These are phyloP conservation scores for Triangularia verruculosa DNA, from an alignment of 2,329 filamentous ascomycete species.

Conservation along the genomic window DNA sequence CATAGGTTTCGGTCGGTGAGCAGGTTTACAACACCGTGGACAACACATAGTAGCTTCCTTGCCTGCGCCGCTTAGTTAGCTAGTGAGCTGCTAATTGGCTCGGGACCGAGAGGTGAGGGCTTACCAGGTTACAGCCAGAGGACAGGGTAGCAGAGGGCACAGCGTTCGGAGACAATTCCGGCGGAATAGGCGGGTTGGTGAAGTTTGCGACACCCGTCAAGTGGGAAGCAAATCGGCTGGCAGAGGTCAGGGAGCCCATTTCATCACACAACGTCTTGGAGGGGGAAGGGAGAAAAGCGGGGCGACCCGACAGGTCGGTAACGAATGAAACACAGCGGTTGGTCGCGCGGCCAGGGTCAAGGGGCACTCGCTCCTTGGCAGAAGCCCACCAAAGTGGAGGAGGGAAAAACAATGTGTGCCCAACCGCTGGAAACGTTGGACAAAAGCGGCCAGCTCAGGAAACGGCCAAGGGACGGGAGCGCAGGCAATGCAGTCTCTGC, in stretches of 20 bases:
- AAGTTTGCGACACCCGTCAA: background rate
- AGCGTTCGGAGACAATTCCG: background rate
- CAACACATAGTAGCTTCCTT: background rate
- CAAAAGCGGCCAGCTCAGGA: background rate
- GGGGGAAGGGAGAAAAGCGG: background rate
- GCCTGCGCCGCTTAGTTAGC: background rate
- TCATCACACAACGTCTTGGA: constrained; percentile 1
- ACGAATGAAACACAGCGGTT: constrained; percentile 3
- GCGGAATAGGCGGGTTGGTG: background rate
- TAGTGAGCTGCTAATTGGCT: background rate
- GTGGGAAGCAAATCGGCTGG: background rate
- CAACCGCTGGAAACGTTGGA: background rate
- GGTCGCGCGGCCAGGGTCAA: background rate
- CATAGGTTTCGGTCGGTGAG: background rate
- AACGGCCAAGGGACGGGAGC: background rate
- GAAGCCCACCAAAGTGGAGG: background rate
- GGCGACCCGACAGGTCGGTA: constrained; percentile 8
- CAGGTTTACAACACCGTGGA: background rate
- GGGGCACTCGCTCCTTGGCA: constrained; percentile 6
- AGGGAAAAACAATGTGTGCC: background rate
- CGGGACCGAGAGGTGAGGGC: background rate
- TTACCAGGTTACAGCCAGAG: background rate
- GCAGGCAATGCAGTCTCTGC: too few species aligned
- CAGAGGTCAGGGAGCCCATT: background rate
- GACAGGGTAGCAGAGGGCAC: background rate